phyloP scores from a whole-genome alignment of 257 asterid genomes.

The Solanum arcanum region DNA sequence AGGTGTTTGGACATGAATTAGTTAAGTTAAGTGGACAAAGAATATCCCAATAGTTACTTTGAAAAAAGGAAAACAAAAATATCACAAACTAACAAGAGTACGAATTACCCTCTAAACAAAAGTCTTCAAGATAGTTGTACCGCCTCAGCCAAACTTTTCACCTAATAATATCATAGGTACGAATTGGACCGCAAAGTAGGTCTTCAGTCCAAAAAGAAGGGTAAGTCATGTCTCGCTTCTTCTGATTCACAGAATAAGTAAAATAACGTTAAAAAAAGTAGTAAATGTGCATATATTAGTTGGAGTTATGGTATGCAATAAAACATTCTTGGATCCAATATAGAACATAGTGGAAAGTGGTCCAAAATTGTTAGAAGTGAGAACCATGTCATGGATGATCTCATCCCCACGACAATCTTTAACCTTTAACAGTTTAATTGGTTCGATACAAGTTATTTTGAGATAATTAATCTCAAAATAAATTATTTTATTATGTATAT shows the following conservation, averaged over 20 bases:
- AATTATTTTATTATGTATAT: too few relatives aligned
- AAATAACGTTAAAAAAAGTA: neutral
- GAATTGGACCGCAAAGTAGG: neutral
- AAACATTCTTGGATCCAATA: neutral
- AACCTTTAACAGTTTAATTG: neutral
- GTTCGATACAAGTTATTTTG: neutral
- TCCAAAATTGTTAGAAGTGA: neutral
- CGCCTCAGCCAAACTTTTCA: neutral
- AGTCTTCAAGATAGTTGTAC: neutral
- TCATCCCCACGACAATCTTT: neutral
- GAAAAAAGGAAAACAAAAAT: neutral
- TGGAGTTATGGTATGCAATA: neutral
- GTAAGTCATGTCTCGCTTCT: neutral
- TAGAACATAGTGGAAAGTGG: neutral
- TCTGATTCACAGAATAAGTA: neutral
- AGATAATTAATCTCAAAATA: neutral
- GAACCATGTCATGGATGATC: neutral
- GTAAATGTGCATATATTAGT: neutral
- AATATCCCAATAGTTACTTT: accelerated
- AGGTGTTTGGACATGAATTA: neutral
- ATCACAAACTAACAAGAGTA: too few relatives aligned
- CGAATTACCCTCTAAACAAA: too few relatives aligned
- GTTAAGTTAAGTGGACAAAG: neutral
- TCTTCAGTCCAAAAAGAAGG: neutral
- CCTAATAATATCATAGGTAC: neutral